A percentile compares a stretch with the other conserved stretches of the same genome.
Evolutionary conservation across 2,329 filamentous ascomycete species (phyloP).

Genomic region (Fusarium ramigenum): DNA sequence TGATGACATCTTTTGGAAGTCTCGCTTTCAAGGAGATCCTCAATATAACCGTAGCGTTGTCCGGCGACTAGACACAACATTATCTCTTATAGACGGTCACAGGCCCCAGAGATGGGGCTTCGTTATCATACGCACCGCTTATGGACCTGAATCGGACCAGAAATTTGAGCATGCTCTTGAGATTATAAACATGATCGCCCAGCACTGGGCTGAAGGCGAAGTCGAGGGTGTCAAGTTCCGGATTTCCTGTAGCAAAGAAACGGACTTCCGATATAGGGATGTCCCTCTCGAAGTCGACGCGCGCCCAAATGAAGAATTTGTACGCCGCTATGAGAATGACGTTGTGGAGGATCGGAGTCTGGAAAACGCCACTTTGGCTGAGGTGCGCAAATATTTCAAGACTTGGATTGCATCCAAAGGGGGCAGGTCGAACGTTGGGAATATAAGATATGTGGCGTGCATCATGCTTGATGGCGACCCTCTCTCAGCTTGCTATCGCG

Average conservation of each 20-base stretch:
- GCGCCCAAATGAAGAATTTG: neutral
- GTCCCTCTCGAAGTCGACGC: neutral
- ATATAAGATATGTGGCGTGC: neutral
- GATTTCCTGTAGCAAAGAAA: neutral
- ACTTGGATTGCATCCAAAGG: neutral
- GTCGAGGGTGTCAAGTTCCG: neutral
- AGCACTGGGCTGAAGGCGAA: neutral
- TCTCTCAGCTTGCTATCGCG: neutral
- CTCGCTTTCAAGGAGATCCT: neutral
- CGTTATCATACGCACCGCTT: neutral
- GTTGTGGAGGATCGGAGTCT: neutral
- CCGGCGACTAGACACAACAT: neutral
- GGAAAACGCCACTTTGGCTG: neutral
- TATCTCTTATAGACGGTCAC: neutral
- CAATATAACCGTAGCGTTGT: neutral
- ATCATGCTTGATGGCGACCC: neutral
- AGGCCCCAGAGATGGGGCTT: neutral
- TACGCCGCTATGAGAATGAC: neutral
- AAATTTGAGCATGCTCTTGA: neutral
- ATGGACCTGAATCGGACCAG: neutral
- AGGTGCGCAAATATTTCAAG: neutral
- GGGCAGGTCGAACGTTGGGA: neutral
- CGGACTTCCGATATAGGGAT: neutral
- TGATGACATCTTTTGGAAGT: neutral
- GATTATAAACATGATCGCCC: neutral